Conservation (phyloP, 2,329 filamentous ascomycete species). For the Neophaeococcomyces mojaviensis region DNA sequence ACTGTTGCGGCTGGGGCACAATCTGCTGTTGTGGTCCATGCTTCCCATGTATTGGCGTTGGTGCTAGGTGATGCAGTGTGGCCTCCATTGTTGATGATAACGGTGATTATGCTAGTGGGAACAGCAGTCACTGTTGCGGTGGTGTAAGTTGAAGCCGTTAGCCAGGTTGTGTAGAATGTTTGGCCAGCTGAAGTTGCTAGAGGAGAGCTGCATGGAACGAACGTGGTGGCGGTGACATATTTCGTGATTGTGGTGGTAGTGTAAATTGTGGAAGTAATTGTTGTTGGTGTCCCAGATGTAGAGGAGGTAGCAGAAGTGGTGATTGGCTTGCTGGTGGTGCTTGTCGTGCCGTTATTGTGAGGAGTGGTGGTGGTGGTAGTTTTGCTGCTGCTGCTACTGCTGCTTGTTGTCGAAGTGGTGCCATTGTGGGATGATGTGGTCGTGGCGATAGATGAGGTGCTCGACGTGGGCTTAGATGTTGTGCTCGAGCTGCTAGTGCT, state of each 20-base stretch:
- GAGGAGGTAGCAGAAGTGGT: neutral
- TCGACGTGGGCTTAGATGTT: conserved; percentile 2
- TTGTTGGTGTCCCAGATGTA: conserved; percentile 4
- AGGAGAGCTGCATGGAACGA: conserved; percentile 30
- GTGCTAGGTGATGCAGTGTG: conserved; percentile 11
- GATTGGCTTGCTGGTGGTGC: conserved; percentile 5
- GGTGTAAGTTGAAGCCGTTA: conserved; percentile 25
- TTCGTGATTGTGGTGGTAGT: conserved; percentile 19
- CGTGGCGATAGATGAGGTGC: too few relatives aligned
- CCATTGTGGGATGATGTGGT: too few relatives aligned
- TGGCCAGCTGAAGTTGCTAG: conserved; percentile 23
- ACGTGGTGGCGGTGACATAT: conserved; percentile 27
- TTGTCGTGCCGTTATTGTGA: conserved; percentile 6
- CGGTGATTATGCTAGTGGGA: conserved; percentile 11
- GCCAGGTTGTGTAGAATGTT: conserved; percentile 31
- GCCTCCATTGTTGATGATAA: conserved; percentile 11
- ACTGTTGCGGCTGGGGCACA: conserved; percentile 8
- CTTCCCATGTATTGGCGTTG: conserved; percentile 1
- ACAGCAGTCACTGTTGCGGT: conserved; percentile 26
- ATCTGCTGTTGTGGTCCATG: conserved; percentile 11
- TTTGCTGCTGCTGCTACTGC: neutral
- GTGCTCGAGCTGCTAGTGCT: conserved; percentile 7
- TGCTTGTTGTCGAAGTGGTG: too few relatives aligned
- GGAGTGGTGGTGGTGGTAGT: conserved; percentile 7
- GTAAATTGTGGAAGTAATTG: conserved; percentile 12